Conservation (phyloP, 768 basidiomycete genomes). For the Leccinum longicurvipes region DNA sequence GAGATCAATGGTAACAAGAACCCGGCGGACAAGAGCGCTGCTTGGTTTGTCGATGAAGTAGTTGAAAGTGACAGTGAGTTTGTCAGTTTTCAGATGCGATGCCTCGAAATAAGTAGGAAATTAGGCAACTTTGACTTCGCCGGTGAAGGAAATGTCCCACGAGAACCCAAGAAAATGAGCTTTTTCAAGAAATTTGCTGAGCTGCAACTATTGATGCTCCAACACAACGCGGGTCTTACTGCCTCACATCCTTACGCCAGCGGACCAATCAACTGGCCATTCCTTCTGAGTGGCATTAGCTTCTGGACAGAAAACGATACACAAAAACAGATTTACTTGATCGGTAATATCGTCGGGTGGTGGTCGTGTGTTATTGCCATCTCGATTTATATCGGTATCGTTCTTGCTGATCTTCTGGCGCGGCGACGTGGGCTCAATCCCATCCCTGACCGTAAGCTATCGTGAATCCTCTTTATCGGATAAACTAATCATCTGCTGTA, state of each 20-base stretch:
- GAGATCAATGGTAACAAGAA: conserved; percentile 99
- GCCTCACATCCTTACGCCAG: conserved; percentile 98
- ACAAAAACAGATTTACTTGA: conserved; percentile 93
- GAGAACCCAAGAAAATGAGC: conserved; percentile 75
- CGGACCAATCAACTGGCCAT: conserved; percentile 97
- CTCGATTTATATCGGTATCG: conserved; percentile 84
- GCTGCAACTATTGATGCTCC: conserved; percentile 91
- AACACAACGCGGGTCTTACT: conserved; percentile 98
- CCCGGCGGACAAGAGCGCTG: conserved; percentile 70
- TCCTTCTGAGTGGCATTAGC: conserved; percentile 92
- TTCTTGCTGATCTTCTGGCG: conserved; percentile 87
- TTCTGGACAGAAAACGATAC: conserved; percentile 92
- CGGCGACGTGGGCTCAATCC: conserved; percentile 81
- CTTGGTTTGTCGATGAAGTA: conserved; percentile 89
- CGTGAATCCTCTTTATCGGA: neutral
- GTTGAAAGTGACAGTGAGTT: conserved; percentile 66
- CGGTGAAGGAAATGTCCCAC: conserved; percentile 46
- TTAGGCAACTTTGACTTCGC: conserved; percentile 53
- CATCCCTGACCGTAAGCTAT: conserved; percentile 76
- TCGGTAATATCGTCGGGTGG: conserved; percentile 93
- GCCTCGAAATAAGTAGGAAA: conserved; percentile 32
- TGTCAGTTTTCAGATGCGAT: neutral
- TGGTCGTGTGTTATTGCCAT: conserved; percentile 88
- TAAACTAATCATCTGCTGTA: conserved; percentile 31
- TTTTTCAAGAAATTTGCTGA: conserved; percentile 96